These are phyloP conservation scores for Filobasidium floriforme DNA, from an alignment of 768 basidiomycete genomes.

Conservation along the genomic window DNA sequence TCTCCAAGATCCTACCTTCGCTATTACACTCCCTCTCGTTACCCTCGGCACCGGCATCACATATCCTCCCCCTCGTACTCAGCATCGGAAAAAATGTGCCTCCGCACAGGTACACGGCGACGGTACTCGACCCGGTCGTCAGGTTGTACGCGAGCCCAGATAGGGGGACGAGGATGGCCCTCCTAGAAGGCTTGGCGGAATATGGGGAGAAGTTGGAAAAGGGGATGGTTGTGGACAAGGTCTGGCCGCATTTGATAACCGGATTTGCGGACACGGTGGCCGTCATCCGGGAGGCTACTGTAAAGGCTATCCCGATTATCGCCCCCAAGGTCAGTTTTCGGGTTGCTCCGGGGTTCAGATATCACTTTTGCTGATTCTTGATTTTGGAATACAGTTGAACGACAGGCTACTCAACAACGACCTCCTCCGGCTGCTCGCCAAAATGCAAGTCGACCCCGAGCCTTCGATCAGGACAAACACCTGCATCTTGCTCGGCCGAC, in stretches of 20 bases:
- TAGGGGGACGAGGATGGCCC: conserved; percentile 84
- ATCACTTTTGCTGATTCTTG: neutral
- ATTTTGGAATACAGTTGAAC: conserved; percentile 55
- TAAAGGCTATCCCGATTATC: conserved; percentile 74
- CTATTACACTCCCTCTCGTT: conserved; percentile 49
- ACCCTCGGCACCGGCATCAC: conserved; percentile 49
- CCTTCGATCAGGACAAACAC: conserved; percentile 95
- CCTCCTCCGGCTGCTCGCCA: conserved; percentile 80
- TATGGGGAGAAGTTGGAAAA: conserved; percentile 83
- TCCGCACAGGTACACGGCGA: conserved; percentile 55
- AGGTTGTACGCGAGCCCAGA: conserved; percentile 83
- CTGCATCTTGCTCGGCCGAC: conserved; percentile 84
- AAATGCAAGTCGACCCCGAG: conserved; percentile 85
- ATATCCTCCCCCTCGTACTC: conserved; percentile 75
- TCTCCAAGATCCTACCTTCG: conserved; percentile 78
- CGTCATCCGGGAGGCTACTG: conserved; percentile 86
- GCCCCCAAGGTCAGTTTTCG: conserved; percentile 64
- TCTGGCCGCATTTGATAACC: conserved; percentile 95
- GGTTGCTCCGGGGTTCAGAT: neutral
- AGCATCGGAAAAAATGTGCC: conserved; percentile 67
- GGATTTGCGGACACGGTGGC: conserved; percentile 93
- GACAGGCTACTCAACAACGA: conserved; percentile 95
- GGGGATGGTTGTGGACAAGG: conserved; percentile 71
- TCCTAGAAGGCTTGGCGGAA: conserved; percentile 74
- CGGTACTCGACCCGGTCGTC: conserved; percentile 68